Evolutionary conservation across 371 early-diverging fungal species (phyloP).

Genomic region (Saksenaea oblongispora): DNA sequence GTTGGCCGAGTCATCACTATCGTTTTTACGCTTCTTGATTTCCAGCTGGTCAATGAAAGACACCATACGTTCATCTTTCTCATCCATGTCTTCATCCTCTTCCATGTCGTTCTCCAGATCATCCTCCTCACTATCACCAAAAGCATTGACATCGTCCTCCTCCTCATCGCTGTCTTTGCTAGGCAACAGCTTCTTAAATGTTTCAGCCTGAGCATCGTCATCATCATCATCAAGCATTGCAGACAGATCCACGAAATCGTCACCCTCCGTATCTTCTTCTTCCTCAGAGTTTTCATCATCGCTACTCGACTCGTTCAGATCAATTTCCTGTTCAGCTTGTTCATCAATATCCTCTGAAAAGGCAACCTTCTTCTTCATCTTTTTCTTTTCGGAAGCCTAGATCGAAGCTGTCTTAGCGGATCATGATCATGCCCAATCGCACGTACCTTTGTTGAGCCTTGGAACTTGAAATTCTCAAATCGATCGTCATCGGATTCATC

Average conservation of each 20-base stretch:
- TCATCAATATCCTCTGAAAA: constrained; percentile 20
- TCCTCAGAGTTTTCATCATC: constrained; percentile 53
- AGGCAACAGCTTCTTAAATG: constrained; percentile 29
- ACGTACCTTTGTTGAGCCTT: constrained; percentile 37
- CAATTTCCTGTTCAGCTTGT: constrained; percentile 37
- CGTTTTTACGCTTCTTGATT: constrained; percentile 47
- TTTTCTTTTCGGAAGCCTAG: constrained; percentile 28
- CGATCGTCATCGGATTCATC: constrained; percentile 82
- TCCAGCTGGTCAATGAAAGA: constrained; percentile 52
- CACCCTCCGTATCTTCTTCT: constrained; percentile 55
- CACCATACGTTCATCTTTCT: constrained; percentile 30
- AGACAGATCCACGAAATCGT: constrained; percentile 58
- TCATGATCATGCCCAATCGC: background rate
- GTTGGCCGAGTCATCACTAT: constrained; percentile 38
- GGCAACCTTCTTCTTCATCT: constrained; percentile 25
- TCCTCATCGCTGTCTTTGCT: constrained; percentile 44
- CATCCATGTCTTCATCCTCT: constrained; percentile 44
- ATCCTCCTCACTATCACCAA: constrained; percentile 37
- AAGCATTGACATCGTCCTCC: constrained; percentile 23
- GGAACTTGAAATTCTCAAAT: constrained; percentile 72
- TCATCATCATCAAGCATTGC: constrained; percentile 54
- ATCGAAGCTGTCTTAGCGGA: no score
- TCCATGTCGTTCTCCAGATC: constrained; percentile 38
- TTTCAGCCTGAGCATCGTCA: constrained; percentile 25
- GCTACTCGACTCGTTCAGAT: constrained; percentile 52